A percentile compares a stretch with the other conserved stretches of the same genome.
phyloP scores from a whole-genome alignment of 148 eudicot species.

The Fagopyrum homotropicum region DNA sequence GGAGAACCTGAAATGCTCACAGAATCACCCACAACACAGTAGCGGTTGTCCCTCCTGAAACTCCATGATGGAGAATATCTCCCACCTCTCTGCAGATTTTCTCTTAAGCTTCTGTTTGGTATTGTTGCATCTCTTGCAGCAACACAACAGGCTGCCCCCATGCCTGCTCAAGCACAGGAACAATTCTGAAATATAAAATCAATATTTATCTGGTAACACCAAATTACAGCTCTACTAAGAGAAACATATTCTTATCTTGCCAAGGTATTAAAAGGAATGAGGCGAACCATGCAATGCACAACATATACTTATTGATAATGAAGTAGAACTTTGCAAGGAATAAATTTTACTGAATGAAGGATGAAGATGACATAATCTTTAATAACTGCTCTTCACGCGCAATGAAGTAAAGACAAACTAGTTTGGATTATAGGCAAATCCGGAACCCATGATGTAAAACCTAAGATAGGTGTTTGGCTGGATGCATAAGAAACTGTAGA shows the following conservation, averaged over 20 bases:
- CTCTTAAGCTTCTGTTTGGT: slow-evolving; percentile 24
- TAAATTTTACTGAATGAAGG: neutral
- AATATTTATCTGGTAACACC: neutral
- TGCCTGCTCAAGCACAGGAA: slow-evolving; percentile 13
- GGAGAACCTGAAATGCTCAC: neutral
- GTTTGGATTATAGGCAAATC: neutral
- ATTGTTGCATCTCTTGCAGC: slow-evolving; percentile 33
- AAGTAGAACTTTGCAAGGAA: neutral
- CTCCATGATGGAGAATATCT: slow-evolving; percentile 54
- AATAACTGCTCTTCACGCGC: neutral
- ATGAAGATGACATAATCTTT: neutral
- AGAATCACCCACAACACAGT: slow-evolving; percentile 40
- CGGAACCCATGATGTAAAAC: neutral
- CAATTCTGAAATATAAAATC: neutral
- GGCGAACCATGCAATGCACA: neutral
- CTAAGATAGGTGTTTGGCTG: neutral
- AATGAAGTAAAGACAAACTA: neutral
- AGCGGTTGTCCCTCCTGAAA: slow-evolving; percentile 39
- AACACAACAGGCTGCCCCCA: slow-evolving; percentile 59
- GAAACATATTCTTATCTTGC: neutral
- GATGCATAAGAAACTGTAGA: neutral
- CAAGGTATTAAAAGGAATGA: neutral
- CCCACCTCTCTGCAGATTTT: slow-evolving; percentile 25
- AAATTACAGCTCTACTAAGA: neutral
- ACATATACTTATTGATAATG: neutral